phyloP scores from a whole-genome alignment of 2,329 filamentous ascomycete species.

The Apiospora marii region DNA sequence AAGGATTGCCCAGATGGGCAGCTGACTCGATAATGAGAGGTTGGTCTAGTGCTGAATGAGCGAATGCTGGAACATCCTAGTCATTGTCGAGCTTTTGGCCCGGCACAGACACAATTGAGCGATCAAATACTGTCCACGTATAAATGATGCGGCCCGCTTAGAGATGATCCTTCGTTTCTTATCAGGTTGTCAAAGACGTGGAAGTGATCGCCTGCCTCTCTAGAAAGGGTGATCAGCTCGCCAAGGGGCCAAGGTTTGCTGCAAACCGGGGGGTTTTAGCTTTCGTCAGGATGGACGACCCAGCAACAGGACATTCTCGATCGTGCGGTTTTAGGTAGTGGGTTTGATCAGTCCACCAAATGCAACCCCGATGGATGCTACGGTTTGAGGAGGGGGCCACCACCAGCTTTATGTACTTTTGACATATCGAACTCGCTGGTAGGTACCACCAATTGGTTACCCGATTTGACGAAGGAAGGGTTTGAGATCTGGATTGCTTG shows the following conservation, averaged over 20 bases:
- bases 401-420: background rate
- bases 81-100: background rate
- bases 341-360: background rate
- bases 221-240: background rate
- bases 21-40: background rate
- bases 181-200: no score
- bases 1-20: background rate
- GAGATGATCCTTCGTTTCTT: background rate
- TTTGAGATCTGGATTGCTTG: background rate
- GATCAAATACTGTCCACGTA: background rate
- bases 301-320: background rate
- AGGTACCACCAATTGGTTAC: background rate
- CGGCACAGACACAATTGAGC: background rate
- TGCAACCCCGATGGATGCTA: background rate
- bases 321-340: background rate
- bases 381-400: background rate
- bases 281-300: background rate
- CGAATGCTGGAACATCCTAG: background rate
- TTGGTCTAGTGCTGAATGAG: background rate
- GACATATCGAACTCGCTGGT: background rate
- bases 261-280: background rate
- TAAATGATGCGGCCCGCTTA: background rate
- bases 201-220: no score
- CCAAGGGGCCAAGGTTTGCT: background rate
- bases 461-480: background rate